These are phyloP conservation scores for Cephaloascus albidus DNA, from an alignment of 805 yeast genomes.

Conservation along the genomic window DNA sequence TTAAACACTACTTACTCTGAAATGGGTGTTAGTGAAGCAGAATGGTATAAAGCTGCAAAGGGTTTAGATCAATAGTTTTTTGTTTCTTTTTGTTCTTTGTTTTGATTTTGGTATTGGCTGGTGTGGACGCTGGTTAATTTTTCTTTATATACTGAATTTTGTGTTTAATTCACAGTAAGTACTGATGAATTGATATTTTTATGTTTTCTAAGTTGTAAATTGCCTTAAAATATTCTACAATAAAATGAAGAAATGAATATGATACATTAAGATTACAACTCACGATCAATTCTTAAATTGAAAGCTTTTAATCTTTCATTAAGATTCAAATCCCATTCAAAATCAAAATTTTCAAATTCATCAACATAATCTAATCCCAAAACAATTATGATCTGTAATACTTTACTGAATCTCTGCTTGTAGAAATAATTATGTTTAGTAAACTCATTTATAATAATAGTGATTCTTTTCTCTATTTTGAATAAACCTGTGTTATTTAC, in stretches of 20 bases:
- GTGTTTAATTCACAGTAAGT: too few species aligned
- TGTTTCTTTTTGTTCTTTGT: too few species aligned
- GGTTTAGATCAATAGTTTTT: neutral
- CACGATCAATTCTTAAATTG: slow-evolving; percentile 42
- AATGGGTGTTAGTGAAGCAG: slow-evolving; percentile 4
- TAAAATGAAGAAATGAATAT: too few species aligned
- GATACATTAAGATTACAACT: too few species aligned
- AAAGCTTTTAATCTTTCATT: slow-evolving; percentile 62
- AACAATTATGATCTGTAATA: slow-evolving; percentile 77
- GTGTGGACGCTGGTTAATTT: too few species aligned
- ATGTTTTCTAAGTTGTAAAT: too few species aligned
- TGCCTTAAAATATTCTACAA: too few species aligned
- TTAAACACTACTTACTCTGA: slow-evolving; percentile 14
- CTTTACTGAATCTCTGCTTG: slow-evolving; percentile 68
- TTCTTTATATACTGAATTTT: too few species aligned
- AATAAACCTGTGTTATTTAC: slow-evolving; percentile 80
- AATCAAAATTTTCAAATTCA: slow-evolving; percentile 29
- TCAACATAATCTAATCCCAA: slow-evolving; percentile 84
- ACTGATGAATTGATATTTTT: too few species aligned
- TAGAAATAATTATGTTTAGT: slow-evolving; percentile 65
- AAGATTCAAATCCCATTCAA: slow-evolving; percentile 71
- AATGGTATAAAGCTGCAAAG: neutral
- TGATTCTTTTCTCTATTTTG: slow-evolving; percentile 73
- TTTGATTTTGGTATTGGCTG: too few species aligned
- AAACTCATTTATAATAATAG: slow-evolving; percentile 62